These are phyloP conservation scores for Myriosclerotinia scirpicola DNA, from an alignment of 2,329 filamentous ascomycete species.

Conservation along the genomic window DNA sequence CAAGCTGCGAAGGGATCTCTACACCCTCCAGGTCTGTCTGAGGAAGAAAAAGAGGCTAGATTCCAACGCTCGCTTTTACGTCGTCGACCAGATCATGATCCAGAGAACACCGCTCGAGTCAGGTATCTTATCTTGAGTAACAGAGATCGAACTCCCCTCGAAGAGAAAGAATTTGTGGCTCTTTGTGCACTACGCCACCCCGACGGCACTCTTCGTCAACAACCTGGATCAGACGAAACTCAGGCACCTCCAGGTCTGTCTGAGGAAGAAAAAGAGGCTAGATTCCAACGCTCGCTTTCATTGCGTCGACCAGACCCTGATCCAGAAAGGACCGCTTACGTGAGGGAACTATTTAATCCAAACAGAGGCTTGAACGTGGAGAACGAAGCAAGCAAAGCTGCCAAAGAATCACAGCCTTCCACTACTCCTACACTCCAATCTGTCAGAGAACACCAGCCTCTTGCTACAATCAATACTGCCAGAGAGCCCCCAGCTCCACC, in stretches of 20 bases:
- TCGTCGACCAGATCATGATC: conserved; percentile 1
- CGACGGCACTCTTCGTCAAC: conserved; percentile 3
- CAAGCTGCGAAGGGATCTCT: neutral
- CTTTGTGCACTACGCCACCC: conserved; percentile 4
- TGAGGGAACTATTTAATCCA: neutral
- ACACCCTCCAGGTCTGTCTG: neutral
- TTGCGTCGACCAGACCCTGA: neutral
- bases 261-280: no score
- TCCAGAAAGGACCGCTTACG: neutral
- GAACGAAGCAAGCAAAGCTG: neutral
- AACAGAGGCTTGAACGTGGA: neutral
- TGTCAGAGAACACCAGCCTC: neutral
- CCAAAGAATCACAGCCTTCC: neutral
- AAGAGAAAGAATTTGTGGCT: conserved; percentile 1
- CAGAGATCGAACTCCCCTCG: neutral
- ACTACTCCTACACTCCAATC: neutral
- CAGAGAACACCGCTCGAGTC: neutral
- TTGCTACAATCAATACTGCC: no score
- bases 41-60: neutral
- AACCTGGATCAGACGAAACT: neutral
- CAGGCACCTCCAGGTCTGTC: neutral
- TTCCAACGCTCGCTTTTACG: neutral
- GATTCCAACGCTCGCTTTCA: no score
- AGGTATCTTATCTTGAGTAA: neutral
- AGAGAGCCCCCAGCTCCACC: no score